Base-by-base conservation (phyloP, 768 basidiomycete genomes). In the Lentinula aciculospora region DNA sequence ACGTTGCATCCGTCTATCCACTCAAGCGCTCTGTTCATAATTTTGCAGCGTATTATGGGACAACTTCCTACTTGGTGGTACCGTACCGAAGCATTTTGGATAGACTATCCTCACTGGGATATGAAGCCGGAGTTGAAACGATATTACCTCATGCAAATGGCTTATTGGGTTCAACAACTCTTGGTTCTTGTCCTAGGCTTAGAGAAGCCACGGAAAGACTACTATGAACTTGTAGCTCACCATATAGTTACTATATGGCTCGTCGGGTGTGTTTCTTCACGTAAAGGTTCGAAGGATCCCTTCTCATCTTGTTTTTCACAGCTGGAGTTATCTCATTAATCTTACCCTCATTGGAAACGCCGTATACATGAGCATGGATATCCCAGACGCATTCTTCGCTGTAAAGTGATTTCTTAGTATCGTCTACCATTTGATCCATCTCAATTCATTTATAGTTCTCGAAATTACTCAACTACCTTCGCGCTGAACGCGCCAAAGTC, bases 201-300 rank as follows among this genome's bases (percentile, higher is more conserved):
- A 15, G 97, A 99, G 72, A 98, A 97, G 69, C 96, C 97, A 0
- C 82, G 97, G 53, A 93, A 91, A 69, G 97, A 99, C 69, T 94
- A 88, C 68, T 64, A 69, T 19, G 96, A 98, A 69, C 83, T 98
- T 13, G 81, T 97, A 19, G 81, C 81, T 0, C 97, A 99, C 68
- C 97, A 99, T 67, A 64, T 94, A 36, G 92, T 98, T 49, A 98
- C 97, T 0, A 77, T 98, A 12, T 99, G 94, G 94, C 79, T 98
- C 23, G 82, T 98, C 34, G 87, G 93, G 54, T 56, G 17, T 27
- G 54, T 32, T 32, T 44, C 10, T 10, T 12, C 21, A n/a, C 23
- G 2, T 29, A 17, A 44, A 17, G 21, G 15, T 40, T 31, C n/a
- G 6, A 13, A 3, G 29, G n/a, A 19, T 45, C 6, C 12, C 19